Evolutionary conservation across 768 basidiomycete species (phyloP), one percentile per base, ranked within the genome.

Genomic region (Leccinellum albellum): DNA sequence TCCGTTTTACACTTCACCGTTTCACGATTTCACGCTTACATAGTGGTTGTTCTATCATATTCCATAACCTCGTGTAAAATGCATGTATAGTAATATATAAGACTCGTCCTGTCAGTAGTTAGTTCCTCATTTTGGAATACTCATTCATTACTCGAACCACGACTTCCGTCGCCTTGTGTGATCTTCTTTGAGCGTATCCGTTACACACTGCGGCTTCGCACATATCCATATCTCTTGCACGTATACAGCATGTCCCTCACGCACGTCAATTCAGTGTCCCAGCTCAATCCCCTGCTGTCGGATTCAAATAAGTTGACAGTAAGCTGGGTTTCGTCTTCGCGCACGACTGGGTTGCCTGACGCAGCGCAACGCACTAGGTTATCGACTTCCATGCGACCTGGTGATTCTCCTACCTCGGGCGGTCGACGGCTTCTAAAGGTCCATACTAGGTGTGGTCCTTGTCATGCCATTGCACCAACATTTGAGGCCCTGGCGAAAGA

Each of bases 361-460:
- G 20, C 29, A 20, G 14, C 49, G 42, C 21, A 26, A 29, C 54
- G 23, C 50, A 89, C 88, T 49, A 90, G 89, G 86, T 93, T 57
- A 89, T 93, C 58, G 91, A 93, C 73, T 93, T 93, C 66, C 88
- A 91, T 70, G 91, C 91, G 54, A 81, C 85, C 59, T 93, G 91
- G 91, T 89, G 61, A 61, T 74, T 62, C 42, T 6, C 33, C 59
- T 50, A 14, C 26, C 24, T 53, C 23, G 47, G n/a, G 20, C 53
- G 20, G 24, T 56, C 49, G 51, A n/a, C 42, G 32, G 2, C n/a
- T 50, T 54, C 58, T 68, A 46, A 56, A 29, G 44, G 7, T 55
- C 15, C 45, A 46, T 37, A 40, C 58, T 61, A 91, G 90, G 91
- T 93, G 91, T 78, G 86, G 88, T 2, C 91, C 91, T 33, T 94